Evolutionary conservation across 2,329 filamentous ascomycete species (phyloP), one percentile per base, ranked within the genome.

Genomic region (Ophioceras dolichostomum): DNA sequence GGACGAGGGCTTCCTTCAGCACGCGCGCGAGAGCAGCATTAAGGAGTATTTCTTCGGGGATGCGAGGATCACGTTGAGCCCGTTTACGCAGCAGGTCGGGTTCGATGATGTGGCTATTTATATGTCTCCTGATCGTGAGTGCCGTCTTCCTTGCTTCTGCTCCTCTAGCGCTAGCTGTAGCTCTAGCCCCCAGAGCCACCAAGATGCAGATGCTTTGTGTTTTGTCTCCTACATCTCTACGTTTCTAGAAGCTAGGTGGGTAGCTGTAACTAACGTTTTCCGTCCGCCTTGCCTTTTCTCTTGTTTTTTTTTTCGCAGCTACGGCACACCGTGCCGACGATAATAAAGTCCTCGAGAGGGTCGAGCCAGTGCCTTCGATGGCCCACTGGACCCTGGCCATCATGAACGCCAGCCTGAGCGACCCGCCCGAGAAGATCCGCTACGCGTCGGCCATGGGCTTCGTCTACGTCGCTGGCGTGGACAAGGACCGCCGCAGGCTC

Each of bases 31-130:
- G 50, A 74, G 81, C 1, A 73, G 83, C 36, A 87, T 95, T 37
- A 81, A 83, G 46, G 81, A 88, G 48, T 98, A 98, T 59, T 98
- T 98, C 63, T 98, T 95, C 54, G 91, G 91, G 9, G 81, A 83
- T 44, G 60, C 71, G 2, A 78, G 76, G 43, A 73, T 82, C 40
- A 82, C 84, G 0, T 65, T 98, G 2, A 91, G 83, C 32, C 91
- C 91, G 0, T 83, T 88, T 49, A 93, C 86, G 6, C 85, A 94
- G 50, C 81, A 83, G 41, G 75, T 94, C 4, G 79, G 86, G 43
- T 91, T 87, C 53, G 69, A 76, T 41, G 74, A 78, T 8, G 56
- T 95, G 28, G 68, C 75, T 2, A 70, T 96, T 31, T 94, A 83
- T 64, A 76, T 72, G 44, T 66, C 82, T 20, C 68, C 70, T 4